A percentile compares a stretch with the other conserved stretches of the same genome.
Conservation (phyloP, 2,329 filamentous ascomycete species). For the Diplodia sapinea region DNA sequence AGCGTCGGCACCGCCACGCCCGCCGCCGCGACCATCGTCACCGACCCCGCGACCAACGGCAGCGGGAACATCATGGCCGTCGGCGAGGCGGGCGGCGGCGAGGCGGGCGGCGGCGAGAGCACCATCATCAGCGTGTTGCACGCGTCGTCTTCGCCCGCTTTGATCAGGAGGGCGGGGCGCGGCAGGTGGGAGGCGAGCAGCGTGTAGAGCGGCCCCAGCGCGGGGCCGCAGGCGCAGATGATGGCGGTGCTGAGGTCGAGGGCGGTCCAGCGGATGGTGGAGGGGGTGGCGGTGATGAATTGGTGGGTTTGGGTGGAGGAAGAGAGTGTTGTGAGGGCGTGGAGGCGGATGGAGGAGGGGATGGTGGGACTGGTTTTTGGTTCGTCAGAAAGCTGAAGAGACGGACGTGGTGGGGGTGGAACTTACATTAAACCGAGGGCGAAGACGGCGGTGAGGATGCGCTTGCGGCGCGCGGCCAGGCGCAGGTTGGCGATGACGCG, state of each 20-base stretch:
- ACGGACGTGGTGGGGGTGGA: neutral
- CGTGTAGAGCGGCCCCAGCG: constrained; percentile 4
- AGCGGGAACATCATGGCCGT: neutral
- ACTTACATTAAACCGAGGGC: constrained; percentile 23
- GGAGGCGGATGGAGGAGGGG: constrained; percentile 27
- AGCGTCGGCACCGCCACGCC: neutral
- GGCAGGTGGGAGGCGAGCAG: neutral
- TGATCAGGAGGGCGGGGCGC: neutral
- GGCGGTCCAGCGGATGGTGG: neutral
- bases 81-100: neutral
- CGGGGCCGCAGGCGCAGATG: constrained; percentile 27
- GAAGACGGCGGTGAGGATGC: constrained; percentile 25
- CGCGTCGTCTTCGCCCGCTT: no score
- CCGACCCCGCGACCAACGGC: neutral
- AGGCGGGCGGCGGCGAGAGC: neutral
- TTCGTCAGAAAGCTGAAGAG: neutral
- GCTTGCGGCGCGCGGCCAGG: constrained; percentile 9
- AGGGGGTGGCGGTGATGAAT: neutral
- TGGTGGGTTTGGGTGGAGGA: neutral
- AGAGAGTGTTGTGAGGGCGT: neutral
- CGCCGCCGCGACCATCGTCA: neutral
- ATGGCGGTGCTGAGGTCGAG: constrained; percentile 29
- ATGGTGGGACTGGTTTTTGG: neutral
- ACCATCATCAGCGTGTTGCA: neutral
- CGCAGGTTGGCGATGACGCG: constrained; percentile 10